Base-by-base conservation (phyloP, 805 yeast species). In the Brettanomyces custersianus region DNA sequence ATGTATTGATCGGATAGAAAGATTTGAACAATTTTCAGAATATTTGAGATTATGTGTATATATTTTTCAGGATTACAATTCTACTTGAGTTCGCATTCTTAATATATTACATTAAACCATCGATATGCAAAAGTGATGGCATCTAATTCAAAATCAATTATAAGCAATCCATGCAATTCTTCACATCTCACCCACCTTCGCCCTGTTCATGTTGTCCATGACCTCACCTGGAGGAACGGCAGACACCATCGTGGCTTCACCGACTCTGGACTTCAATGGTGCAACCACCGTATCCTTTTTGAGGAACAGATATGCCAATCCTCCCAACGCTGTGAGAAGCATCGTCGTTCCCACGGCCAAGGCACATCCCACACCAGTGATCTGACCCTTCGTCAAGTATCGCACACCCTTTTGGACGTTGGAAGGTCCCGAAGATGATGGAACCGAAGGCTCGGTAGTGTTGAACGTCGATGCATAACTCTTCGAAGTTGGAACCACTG, bases 331-430 rank as follows among this genome's bases (percentile, higher is more conserved):
- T 7, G 67, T 55, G 20, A 72, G 39, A 8, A 69, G 37, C 22
- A 60, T 43, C 43, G 66, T 59, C 12, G 75, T 59, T 2, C 68
- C 84, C 22, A 82, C 45, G 0, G 90, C 75, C 37, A 78, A 61
- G 0, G 87, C 92, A 29, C 79, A 63, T 0, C 82, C 74, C 30
- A 81, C 70, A 20, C 83, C 68, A 4, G 79, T 86, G 20, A 81
- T 77, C 46, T 69, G 78, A 0, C 92, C 88, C 16, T 72, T 53
- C 10, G 65, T 56, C 55, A 68, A 60, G 38, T 51, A 43, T 10
- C 34, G 22, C 6, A 26, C 13, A 13, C 37, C 40, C 12, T 28
- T 27, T 4, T 41, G 22, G 6, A 22, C 2, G 2, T 38, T 9
- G 7, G 46, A 20, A 12, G 40, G 4, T 11, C 41, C 12, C n/a